Evolutionary conservation across 2,329 filamentous ascomycete species (phyloP).

Genomic region (Trichophyton schoenleinii): DNA sequence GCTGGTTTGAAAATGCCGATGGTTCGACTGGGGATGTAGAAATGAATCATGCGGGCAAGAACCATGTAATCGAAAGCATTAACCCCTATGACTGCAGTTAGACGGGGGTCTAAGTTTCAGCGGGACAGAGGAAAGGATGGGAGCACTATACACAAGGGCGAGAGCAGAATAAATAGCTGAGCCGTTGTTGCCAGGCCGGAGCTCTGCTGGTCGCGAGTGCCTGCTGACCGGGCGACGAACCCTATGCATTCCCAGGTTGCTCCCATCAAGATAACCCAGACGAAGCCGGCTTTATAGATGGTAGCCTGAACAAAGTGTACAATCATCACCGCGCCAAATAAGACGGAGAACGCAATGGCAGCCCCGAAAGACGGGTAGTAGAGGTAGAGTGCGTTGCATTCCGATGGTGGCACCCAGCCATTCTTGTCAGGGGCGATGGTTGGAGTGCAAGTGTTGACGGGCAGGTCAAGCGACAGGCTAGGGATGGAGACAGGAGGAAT

Average conservation of each 20-base stretch:
- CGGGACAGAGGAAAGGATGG: conserved; percentile 20
- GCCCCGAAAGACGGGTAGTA: conserved; percentile 13
- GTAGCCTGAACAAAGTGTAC: conserved; percentile 11
- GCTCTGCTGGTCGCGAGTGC: conserved; percentile 26
- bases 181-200: conserved; percentile 31
- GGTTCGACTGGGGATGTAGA: conserved; percentile 27
- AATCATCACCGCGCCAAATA: conserved; percentile 8
- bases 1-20: conserved; percentile 28
- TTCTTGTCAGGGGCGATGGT: conserved; percentile 16
- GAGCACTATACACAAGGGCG: conserved; percentile 35
- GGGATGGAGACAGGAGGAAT: conserved; percentile 5
- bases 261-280: conserved; percentile 14
- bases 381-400: conserved; percentile 26
- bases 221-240: conserved; percentile 15
- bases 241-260: conserved; percentile 11
- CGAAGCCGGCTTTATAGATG: conserved; percentile 12
- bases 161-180: conserved; percentile 17
- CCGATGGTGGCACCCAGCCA: conserved; percentile 15
- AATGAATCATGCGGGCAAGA: conserved; percentile 36
- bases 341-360: conserved; percentile 9
- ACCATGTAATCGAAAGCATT: conserved; percentile 39
- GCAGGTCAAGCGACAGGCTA: conserved; percentile 1
- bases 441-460: conserved; percentile 11
- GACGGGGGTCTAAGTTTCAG: not conserved
- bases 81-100: conserved; percentile 15